These are phyloP conservation scores for Pascua sp. DNA, from an alignment of 1,284 basidiomycete genomes.

Conservation along the genomic window DNA sequence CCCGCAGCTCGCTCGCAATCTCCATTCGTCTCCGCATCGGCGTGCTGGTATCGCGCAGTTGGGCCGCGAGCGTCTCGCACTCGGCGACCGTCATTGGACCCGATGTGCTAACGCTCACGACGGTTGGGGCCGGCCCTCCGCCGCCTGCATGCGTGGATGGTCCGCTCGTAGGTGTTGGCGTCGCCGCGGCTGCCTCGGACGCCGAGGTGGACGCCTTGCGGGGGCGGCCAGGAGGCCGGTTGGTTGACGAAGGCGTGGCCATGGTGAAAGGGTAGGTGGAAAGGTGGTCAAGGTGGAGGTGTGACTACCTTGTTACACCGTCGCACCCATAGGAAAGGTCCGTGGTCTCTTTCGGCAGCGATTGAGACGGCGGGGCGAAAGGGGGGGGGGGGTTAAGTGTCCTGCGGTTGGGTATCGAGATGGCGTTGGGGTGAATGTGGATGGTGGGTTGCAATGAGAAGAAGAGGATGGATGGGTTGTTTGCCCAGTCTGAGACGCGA, in stretches of 20 bases:
- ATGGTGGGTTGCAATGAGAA: too few species aligned
- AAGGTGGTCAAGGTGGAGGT: constrained; percentile 3
- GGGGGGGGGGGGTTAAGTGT: not conserved
- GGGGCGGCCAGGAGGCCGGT: constrained; percentile 20
- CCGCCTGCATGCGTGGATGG: not conserved
- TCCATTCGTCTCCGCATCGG: constrained; percentile 25
- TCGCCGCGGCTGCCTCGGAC: not conserved
- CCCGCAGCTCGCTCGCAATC: constrained; percentile 72
- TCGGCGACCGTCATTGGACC: constrained; percentile 40
- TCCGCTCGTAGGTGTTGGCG: too few species aligned
- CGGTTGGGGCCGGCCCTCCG: constrained; percentile 1
- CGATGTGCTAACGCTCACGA: constrained; percentile 21
- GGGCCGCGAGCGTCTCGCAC: constrained; percentile 42
- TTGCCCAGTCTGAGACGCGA: too few species aligned
- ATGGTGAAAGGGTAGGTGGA: not conserved
- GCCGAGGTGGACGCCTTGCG: constrained; percentile 33
- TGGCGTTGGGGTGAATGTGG: too few species aligned
- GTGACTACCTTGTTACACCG: constrained; percentile 9
- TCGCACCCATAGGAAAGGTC: not conserved
- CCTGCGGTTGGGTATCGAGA: too few species aligned
- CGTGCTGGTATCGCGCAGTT: constrained; percentile 32
- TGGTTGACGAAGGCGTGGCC: constrained; percentile 10
- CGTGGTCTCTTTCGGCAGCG: not conserved
- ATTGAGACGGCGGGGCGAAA: not conserved
- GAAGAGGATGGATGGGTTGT: too few species aligned